Conservation (phyloP, 495 filamentous ascomycete species). For the Penicillium pancosmium region DNA sequence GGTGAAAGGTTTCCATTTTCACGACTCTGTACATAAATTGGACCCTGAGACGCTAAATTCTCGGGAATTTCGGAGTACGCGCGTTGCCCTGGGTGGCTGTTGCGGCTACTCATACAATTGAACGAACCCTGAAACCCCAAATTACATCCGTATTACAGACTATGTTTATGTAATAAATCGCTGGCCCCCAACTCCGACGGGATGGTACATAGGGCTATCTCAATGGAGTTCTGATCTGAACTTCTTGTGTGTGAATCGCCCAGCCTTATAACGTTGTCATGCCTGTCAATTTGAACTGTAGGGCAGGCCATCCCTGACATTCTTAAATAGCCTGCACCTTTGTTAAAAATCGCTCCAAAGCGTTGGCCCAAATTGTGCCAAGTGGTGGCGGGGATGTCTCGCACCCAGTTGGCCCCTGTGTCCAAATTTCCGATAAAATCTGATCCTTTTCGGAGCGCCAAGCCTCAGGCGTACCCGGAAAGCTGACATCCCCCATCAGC, state of each 20-base stretch:
- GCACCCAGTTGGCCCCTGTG: neutral
- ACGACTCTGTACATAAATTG: neutral
- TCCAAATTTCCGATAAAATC: neutral
- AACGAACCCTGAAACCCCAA: neutral
- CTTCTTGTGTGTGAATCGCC: no score
- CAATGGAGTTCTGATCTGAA: neutral
- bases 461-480: neutral
- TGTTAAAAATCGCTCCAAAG: neutral
- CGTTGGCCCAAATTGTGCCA: neutral
- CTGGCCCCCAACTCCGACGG: neutral
- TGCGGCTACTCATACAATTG: neutral
- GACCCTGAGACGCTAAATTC: conserved; percentile 4
- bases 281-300: neutral
- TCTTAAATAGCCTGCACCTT: no score
- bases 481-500: neutral
- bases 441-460: neutral
- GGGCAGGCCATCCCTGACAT: no score
- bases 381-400: neutral
- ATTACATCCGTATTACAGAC: neutral
- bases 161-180: neutral
- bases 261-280: neutral
- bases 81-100: neutral
- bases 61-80: conserved; percentile 1
- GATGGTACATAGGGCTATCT: neutral
- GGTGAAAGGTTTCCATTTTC: neutral